These are phyloP conservation scores for Acephala macrosclerotiorum DNA, from an alignment of 2,329 filamentous ascomycete genomes.

Conservation along the genomic window DNA sequence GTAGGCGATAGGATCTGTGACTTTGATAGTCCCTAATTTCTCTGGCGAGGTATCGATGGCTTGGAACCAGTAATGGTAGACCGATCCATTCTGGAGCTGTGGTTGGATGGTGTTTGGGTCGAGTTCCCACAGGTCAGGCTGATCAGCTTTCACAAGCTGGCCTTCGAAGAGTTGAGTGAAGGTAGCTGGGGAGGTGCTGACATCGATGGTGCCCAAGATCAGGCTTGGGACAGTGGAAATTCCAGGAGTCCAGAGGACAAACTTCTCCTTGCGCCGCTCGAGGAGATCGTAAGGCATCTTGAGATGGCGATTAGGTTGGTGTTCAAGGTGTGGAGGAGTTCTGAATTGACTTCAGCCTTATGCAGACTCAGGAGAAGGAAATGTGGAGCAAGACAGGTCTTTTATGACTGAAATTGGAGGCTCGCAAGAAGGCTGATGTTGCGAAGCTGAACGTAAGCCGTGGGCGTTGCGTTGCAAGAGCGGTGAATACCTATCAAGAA, in stretches of 20 bases:
- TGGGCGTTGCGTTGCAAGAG: background rate
- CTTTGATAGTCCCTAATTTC: slow-evolving; percentile 18
- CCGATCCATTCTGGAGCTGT: slow-evolving; percentile 11
- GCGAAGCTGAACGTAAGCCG: background rate
- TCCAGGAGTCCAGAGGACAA: slow-evolving; percentile 31
- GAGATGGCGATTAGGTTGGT: background rate
- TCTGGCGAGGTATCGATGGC: slow-evolving; percentile 28
- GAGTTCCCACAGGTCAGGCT: slow-evolving; percentile 30
- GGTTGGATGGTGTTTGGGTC: slow-evolving; percentile 27
- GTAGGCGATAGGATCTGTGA: slow-evolving; percentile 31
- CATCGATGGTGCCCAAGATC: slow-evolving; percentile 20
- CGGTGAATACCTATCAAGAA: background rate
- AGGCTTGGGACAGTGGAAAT: slow-evolving; percentile 15
- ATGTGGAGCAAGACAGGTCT: background rate
- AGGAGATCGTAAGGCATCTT: slow-evolving; percentile 30
- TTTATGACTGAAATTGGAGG: background rate
- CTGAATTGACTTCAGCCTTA: background rate
- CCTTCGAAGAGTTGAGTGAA: slow-evolving; percentile 19
- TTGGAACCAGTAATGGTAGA: slow-evolving; percentile 32
- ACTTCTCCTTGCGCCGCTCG: slow-evolving; percentile 26
- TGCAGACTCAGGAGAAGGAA: background rate
- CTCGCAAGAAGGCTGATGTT: background rate
- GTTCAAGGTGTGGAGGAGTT: background rate
- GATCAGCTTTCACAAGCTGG: slow-evolving; percentile 11
- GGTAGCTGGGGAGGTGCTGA: slow-evolving; percentile 1